These are phyloP conservation scores for Magnusiomyces starmeri DNA, from an alignment of 1,139 yeast species.

Conservation along the genomic window DNA sequence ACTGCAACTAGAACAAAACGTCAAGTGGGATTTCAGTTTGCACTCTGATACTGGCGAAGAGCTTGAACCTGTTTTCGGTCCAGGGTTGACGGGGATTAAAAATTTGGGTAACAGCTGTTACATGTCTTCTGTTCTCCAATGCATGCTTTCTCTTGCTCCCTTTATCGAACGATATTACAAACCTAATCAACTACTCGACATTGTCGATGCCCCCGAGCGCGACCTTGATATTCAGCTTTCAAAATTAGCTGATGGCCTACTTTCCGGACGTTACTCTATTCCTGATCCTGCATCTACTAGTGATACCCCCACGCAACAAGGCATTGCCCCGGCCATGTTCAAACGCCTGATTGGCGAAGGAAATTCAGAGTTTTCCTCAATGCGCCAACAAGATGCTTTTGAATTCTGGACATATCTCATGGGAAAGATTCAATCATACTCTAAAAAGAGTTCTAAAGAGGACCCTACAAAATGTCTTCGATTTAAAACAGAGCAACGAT, in stretches of 20 bases:
- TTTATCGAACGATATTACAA: constrained; percentile 30
- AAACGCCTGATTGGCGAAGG: constrained; percentile 68
- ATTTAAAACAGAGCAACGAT: constrained; percentile 56
- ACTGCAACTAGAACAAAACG: constrained; percentile 82
- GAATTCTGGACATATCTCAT: constrained; percentile 71
- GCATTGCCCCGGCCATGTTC: constrained; percentile 70
- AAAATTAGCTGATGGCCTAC: constrained; percentile 73
- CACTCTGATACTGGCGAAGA: constrained; percentile 64
- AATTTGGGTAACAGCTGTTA: constrained; percentile 94
- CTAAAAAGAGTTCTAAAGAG: constrained; percentile 21
- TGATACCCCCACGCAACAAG: constrained; percentile 51
- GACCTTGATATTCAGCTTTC: constrained; percentile 65
- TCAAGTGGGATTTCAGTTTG: constrained; percentile 88
- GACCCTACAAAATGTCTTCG: constrained; percentile 54
- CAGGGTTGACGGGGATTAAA: constrained; percentile 69
- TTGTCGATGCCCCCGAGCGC: constrained; percentile 47
- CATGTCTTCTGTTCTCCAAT: constrained; percentile 72
- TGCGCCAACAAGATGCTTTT: constrained; percentile 91
- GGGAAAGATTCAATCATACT: constrained; percentile 49
- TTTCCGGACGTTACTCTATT: constrained; percentile 64
- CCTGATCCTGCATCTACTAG: constrained; percentile 34
- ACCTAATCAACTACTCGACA: constrained; percentile 17
- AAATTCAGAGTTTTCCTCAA: constrained; percentile 77
- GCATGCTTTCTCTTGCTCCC: constrained; percentile 45
- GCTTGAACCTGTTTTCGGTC: constrained; percentile 57